Base-by-base conservation (phyloP, 768 basidiomycete species). In the Lanmaoa rubissima region DNA sequence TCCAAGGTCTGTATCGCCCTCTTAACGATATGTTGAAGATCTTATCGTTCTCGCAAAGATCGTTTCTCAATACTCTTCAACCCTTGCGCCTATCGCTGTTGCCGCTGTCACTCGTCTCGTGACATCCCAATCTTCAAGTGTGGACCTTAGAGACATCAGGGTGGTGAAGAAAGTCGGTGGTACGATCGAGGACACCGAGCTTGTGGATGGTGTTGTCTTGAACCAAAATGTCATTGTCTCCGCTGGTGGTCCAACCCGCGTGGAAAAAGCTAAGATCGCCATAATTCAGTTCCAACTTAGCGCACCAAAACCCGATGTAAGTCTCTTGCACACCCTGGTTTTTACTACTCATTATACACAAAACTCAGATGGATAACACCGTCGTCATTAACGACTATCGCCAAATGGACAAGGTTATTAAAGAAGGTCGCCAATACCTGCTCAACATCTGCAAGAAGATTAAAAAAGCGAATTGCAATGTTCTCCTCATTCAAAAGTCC, bases 321-420 rank as follows among this genome's bases (percentile, higher is more conserved):
- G 90, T 74, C 10, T 41, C 10, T 24, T 17, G 4, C 34, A 32
- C 17, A 40, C 46, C 26, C 10, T 3, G 34, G 35, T 17, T 41
- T 38, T 31, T 44, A 7, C n/a, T 21, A 13, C 21, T 53, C 32
- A 49, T 12, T 36, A 21, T 51, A 28, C 59, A 19, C 34, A 19
- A 48, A 34, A 57, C 41, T 11, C 64, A 98, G 95, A 99, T 99
- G 96, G 97, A 99, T 75, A 98, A 99, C 78, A 98, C 96, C 5
- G 94, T 99, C 43, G 90, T 98, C 50, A 98, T 99, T 65, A 98
- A 96, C 61, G 96, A 99, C 75, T 99, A 99, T 76, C 88, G 97
- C 17, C 97, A 98, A 73, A 98, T 99, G 96, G 97, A 98, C 81
- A 97, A 98, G 73, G 94, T 98, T 57, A 88, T 99, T 75, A 98